Percentiles rank a stretch among this genome's conserved stretches.
Conservation (phyloP, 345 rosid genomes). For the Eutrema heterophyllum region DNA sequence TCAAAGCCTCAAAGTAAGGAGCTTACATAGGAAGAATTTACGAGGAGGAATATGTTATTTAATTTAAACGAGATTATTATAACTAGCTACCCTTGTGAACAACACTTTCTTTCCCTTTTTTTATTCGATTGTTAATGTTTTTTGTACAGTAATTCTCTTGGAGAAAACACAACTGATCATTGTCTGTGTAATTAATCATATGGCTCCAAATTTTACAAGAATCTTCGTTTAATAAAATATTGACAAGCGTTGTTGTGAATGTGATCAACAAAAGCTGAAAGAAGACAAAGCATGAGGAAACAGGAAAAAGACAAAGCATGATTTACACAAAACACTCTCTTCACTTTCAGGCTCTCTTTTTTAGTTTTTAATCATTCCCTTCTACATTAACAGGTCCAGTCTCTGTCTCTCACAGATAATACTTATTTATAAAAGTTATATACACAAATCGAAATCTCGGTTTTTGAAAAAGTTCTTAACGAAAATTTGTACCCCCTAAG, state of each 20-base stretch:
- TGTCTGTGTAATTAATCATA: slow-evolving; percentile 34
- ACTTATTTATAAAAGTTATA: not conserved
- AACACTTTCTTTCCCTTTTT: not conserved
- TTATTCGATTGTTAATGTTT: not conserved
- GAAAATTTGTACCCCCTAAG: not conserved
- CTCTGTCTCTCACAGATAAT: slow-evolving; percentile 18
- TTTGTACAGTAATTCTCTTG: slow-evolving; percentile 11
- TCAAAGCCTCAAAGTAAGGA: no score
- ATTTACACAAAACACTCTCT: slow-evolving; percentile 32
- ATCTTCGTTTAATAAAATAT: not conserved
- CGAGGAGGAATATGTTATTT: no score
- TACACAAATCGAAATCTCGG: slow-evolving; percentile 29
- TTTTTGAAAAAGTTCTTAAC: slow-evolving; percentile 22
- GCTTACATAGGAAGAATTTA: no score
- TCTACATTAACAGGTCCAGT: slow-evolving; percentile 30
- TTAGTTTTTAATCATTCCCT: slow-evolving; percentile 32
- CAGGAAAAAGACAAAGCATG: slow-evolving; percentile 41
- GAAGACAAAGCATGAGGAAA: slow-evolving; percentile 38
- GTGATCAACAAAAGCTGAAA: slow-evolving; percentile 33
- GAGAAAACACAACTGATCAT: slow-evolving; percentile 23
- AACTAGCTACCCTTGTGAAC: not conserved
- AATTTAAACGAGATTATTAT: not conserved
- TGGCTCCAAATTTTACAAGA: slow-evolving; percentile 21
- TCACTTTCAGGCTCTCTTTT: slow-evolving; percentile 33
- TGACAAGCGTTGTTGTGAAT: slow-evolving; percentile 15